These are phyloP conservation scores for Aspergillus phoenicis DNA, from an alignment of 2,329 filamentous ascomycete species.

Conservation along the genomic window DNA sequence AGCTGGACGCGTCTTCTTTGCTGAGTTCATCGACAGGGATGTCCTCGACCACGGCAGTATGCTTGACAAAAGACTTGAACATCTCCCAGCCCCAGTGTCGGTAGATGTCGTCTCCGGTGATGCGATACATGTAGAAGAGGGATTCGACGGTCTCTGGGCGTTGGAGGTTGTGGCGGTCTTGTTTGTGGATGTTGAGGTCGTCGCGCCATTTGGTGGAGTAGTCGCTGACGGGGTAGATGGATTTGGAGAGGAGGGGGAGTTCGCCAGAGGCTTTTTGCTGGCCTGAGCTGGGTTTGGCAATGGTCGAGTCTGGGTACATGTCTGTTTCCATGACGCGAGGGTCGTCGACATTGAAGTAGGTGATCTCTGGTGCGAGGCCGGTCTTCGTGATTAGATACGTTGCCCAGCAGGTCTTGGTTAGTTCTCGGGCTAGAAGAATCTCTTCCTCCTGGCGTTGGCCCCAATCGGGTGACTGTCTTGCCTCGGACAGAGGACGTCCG, in stretches of 20 bases:
- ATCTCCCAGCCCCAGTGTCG: conserved; percentile 98
- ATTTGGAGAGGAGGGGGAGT: conserved; percentile 36
- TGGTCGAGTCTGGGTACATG: conserved; percentile 37
- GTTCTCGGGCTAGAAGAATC: conserved; percentile 81
- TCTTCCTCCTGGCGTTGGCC: conserved; percentile 78
- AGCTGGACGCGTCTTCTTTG: conserved; percentile 12
- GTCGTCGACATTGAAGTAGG: conserved; percentile 77
- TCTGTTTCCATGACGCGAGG: conserved; percentile 60
- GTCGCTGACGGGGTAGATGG: conserved; percentile 35
- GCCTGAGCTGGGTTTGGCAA: conserved; percentile 32
- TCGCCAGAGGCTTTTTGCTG: conserved; percentile 32
- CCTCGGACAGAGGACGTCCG: conserved; percentile 73
- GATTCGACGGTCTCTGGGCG: conserved; percentile 96
- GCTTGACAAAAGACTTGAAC: conserved; percentile 86
- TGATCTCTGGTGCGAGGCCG: conserved; percentile 91
- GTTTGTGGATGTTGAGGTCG: conserved; percentile 77
- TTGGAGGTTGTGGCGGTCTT: conserved; percentile 91
- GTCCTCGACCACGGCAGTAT: conserved; percentile 75
- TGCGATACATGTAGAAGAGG: conserved; percentile 97
- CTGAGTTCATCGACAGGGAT: conserved; percentile 20
- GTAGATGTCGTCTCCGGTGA: conserved; percentile 86
- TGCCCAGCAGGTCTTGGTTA: conserved; percentile 97
- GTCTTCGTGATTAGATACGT: conserved; percentile 93
- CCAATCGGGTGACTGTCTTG: conserved; percentile 73
- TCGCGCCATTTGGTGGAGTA: conserved; percentile 60